Evolutionary conservation across 306 rosid genomes (phyloP).

Genomic region (Vigna unguiculata): DNA sequence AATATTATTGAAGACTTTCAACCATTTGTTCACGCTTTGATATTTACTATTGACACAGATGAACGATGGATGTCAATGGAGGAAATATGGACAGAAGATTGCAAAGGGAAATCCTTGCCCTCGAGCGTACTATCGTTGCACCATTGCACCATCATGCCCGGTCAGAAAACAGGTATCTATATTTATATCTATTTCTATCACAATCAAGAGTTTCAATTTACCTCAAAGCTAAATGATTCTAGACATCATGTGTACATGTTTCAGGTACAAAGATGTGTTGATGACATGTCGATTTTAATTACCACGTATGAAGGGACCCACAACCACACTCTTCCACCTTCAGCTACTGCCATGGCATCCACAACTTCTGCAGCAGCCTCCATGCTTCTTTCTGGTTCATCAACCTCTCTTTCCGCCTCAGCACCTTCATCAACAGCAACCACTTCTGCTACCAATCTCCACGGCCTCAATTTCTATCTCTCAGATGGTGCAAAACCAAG

Average conservation of each 20-base stretch:
- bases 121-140: conserved; percentile 97
- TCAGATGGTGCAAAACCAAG: conserved; percentile 62
- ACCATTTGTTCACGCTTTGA: conserved; percentile 26
- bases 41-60: conserved; percentile 51
- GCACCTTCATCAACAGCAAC: conserved; percentile 40
- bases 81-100: conserved; percentile 96
- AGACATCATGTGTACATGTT: neutral
- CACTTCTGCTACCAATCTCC: conserved; percentile 46
- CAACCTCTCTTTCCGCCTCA: conserved; percentile 48
- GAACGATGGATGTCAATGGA: conserved; percentile 99
- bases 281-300: conserved; percentile 83
- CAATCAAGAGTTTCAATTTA: too few species aligned
- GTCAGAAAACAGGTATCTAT: conserved; percentile 83
- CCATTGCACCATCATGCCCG: conserved; percentile 82
- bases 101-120: conserved; percentile 98
- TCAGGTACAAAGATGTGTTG: conserved; percentile 90
- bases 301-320: conserved; percentile 96
- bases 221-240: too few species aligned
- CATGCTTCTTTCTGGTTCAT: conserved; percentile 82
- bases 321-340: conserved; percentile 83
- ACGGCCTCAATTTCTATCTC: conserved; percentile 63
- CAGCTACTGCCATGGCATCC: conserved; percentile 98
- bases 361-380: conserved; percentile 94
- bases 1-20: neutral
- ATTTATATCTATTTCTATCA: too few species aligned